A percentile compares a stretch with the other conserved stretches of the same genome.
Evolutionary conservation across 179 eudicot genomes (phyloP).

Genomic region (Spinacia oleracea): DNA sequence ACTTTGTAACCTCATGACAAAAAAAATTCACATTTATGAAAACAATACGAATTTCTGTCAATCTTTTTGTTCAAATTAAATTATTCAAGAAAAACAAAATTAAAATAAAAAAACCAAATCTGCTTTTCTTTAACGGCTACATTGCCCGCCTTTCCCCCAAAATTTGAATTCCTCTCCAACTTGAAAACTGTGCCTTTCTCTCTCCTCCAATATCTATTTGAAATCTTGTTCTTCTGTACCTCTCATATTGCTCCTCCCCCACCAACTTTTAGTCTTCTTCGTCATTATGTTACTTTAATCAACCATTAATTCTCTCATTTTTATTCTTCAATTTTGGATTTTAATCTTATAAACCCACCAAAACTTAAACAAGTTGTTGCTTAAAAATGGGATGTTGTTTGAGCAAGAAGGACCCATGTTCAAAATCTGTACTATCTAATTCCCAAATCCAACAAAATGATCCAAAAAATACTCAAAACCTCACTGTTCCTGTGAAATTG

Average conservation of each 20-base stretch:
- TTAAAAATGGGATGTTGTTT: conserved; percentile 75
- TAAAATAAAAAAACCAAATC: conserved; percentile 18
- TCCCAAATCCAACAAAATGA: conserved; percentile 33
- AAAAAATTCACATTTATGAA: conserved; percentile 19
- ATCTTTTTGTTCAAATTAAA: background rate
- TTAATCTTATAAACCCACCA: background rate
- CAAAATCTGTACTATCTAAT: conserved; percentile 30
- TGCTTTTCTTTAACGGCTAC: conserved; percentile 35
- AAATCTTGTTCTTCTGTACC: conserved; percentile 16
- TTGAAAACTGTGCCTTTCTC: conserved; percentile 26
- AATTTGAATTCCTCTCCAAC: conserved; percentile 28
- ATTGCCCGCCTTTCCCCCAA: conserved; percentile 43
- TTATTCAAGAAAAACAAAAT: background rate
- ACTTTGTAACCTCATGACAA: background rate
- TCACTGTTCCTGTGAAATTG: conserved; percentile 5
- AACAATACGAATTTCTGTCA: conserved; percentile 7
- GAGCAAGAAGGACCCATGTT: conserved; percentile 59
- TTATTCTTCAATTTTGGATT: background rate
- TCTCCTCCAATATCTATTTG: conserved; percentile 20
- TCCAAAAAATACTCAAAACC: background rate
- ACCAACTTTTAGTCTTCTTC: background rate
- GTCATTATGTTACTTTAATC: conserved; percentile 20
- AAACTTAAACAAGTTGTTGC: background rate
- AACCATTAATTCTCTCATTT: background rate
- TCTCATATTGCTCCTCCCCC: conserved; percentile 16